These are phyloP conservation scores for Reticulascus tulasneorum DNA, from an alignment of 2,329 filamentous ascomycete species.

Conservation along the genomic window DNA sequence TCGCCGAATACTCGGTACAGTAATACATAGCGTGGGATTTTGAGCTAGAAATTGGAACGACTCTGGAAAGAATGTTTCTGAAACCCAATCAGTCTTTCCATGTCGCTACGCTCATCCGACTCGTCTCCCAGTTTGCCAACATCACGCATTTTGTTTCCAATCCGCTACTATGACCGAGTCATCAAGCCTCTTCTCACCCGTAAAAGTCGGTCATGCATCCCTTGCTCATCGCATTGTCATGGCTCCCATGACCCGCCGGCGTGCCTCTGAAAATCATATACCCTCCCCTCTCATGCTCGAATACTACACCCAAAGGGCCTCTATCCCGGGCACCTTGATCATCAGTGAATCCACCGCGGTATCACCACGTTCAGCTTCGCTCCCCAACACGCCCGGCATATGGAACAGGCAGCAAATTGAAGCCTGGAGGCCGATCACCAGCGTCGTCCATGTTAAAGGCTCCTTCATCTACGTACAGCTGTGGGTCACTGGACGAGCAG, in stretches of 20 bases:
- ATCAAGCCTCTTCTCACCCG: slow-evolving; percentile 14
- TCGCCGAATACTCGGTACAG: too few species aligned
- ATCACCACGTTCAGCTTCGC: slow-evolving; percentile 28
- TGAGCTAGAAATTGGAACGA: too few species aligned
- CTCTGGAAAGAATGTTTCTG: too few species aligned
- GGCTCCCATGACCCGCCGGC: slow-evolving; percentile 19
- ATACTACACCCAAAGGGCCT: slow-evolving; percentile 43
- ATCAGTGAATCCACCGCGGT: slow-evolving; percentile 42
- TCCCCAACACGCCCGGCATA: slow-evolving; percentile 49
- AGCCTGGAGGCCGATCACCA: slow-evolving; percentile 57
- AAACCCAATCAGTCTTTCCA: too few species aligned
- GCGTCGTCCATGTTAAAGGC: slow-evolving; percentile 60
- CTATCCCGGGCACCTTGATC: slow-evolving; percentile 36
- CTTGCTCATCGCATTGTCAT: slow-evolving; percentile 19
- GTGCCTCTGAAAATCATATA: slow-evolving; percentile 14
- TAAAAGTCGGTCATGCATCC: slow-evolving; percentile 16
- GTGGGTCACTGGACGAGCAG: slow-evolving; percentile 55
- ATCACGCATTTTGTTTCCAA: too few species aligned
- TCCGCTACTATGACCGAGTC: too few species aligned
- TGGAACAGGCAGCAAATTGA: slow-evolving; percentile 51
- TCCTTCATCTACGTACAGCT: slow-evolving; percentile 60
- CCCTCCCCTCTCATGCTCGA: slow-evolving; percentile 23
- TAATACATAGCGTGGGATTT: too few species aligned
- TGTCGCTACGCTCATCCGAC: too few species aligned
- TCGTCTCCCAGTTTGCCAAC: too few species aligned